phyloP scores from a whole-genome alignment of 768 basidiomycete species.

The Cantharellus anzutake region DNA sequence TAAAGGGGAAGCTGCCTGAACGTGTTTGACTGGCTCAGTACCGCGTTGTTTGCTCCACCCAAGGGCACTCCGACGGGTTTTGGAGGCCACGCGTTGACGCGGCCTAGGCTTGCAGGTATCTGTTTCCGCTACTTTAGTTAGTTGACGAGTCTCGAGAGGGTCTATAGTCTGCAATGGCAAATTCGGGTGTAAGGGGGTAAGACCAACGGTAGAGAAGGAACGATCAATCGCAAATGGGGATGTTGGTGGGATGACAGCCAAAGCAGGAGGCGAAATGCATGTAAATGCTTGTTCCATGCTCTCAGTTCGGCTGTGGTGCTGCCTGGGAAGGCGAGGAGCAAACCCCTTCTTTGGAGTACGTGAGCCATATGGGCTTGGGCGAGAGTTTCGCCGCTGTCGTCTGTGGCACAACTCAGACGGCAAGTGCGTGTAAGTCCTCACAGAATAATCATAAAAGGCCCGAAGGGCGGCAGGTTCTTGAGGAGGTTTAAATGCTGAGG shows the following conservation, averaged over 20 bases:
- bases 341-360: neutral
- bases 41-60: neutral
- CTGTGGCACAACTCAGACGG: slow-evolving; percentile 7
- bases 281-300: slow-evolving; percentile 6
- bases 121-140: neutral
- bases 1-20: neutral
- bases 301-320: slow-evolving; percentile 5
- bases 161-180: too few relatives aligned
- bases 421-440: slow-evolving; percentile 4
- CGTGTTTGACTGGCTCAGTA: neutral
- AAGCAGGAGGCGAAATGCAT: slow-evolving; percentile 6
- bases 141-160: neutral
- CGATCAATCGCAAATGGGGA: slow-evolving; percentile 1
- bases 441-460: slow-evolving; percentile 8
- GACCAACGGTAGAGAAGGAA: neutral
- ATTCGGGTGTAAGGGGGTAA: too few relatives aligned
- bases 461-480: slow-evolving; percentile 3
- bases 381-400: neutral
- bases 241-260: neutral
- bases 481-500: slow-evolving; percentile 8
- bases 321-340: neutral
- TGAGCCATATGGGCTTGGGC: neutral
- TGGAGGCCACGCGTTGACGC: slow-evolving; percentile 1
- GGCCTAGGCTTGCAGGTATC: neutral
- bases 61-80: neutral